Evolutionary conservation across 306 rosid genomes (phyloP), one percentile per base, ranked within the genome.

Genomic region (Gastrolobium bilobum): DNA sequence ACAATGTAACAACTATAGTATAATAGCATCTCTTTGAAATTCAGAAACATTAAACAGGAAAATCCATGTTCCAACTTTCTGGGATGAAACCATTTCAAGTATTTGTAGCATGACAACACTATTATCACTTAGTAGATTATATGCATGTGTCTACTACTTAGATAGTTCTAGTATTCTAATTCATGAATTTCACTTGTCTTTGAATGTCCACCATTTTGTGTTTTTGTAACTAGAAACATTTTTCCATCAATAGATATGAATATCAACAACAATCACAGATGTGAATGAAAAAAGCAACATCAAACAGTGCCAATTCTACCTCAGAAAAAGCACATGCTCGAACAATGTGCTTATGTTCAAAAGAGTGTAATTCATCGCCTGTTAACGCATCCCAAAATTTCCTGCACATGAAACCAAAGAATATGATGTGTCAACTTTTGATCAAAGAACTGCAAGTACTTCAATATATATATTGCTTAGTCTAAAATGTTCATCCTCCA

Each of bases 381-480:
- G 98, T 81, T 82, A 96, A 87, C 30, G 99, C 99, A 84, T 96
- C 97, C 99, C 99, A 96, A 64, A 93, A 89, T 91, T 93, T 96
- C 80, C 99, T 96, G 98, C 88, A 85, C 13, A 34, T 29, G 43
- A 71, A 75, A 44, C 47, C 39, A 39, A 63, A 39, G 40, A 53
- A n/a, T 40, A 66, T 10, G 52, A 31, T 35, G 33, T 11, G 51
- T 51, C 74, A 84, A 53, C 9, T 43, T 58, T 56, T 43, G 6
- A 40, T 56, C 53, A 44, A 15, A 37, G 57, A 26, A 57, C 51
- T 10, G 34, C 54, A 67, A 78, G 5, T 14, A 31, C 43, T 42
- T 38, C 33, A 46, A 44, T 40, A 54, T 46, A 9, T 53, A 20
- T 54, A 54, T 20, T 15, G 52, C 39, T 5, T 26, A 38, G 7